Conservation (phyloP, 768 basidiomycete species). For the Suillus placidus region DNA sequence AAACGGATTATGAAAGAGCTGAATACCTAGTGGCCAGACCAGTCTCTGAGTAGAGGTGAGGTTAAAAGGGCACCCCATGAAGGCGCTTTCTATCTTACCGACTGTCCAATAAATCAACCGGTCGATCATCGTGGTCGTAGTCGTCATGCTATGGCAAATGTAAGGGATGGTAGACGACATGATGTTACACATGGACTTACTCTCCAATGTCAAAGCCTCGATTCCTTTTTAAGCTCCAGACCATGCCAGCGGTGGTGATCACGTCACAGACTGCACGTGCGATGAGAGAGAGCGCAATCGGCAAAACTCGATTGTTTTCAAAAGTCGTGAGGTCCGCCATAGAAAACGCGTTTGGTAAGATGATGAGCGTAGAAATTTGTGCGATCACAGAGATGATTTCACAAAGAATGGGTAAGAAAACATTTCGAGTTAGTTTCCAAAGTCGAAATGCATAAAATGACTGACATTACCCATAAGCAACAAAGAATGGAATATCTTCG, state of each 20-base stretch:
- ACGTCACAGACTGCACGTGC: slow-evolving; percentile 5
- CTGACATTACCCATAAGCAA: not conserved
- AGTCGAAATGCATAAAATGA: slow-evolving; percentile 8
- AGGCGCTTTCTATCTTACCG: not conserved
- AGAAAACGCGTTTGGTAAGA: not conserved
- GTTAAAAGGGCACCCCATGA: not conserved
- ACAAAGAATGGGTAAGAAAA: slow-evolving; percentile 4
- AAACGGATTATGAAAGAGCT: not conserved
- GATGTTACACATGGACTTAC: no score
- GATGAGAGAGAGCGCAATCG: not conserved
- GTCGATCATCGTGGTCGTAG: no score
- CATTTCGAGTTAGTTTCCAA: not conserved
- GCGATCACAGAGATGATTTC: not conserved
- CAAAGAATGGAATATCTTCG: not conserved
- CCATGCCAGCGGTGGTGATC: slow-evolving; percentile 4
- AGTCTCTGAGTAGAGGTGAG: not conserved
- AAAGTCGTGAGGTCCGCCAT: slow-evolving; percentile 3
- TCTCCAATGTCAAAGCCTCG: not conserved
- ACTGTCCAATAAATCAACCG: no score
- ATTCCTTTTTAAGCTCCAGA: not conserved
- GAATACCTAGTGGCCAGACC: not conserved
- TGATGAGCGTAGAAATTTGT: not conserved
- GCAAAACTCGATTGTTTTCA: not conserved
- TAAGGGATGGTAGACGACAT: no score
- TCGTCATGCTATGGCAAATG: no score